A percentile compares a stretch with the other conserved stretches of the same genome.
Conservation (phyloP, 176 grass and related monocot species). For the Eragrostis curvula region DNA sequence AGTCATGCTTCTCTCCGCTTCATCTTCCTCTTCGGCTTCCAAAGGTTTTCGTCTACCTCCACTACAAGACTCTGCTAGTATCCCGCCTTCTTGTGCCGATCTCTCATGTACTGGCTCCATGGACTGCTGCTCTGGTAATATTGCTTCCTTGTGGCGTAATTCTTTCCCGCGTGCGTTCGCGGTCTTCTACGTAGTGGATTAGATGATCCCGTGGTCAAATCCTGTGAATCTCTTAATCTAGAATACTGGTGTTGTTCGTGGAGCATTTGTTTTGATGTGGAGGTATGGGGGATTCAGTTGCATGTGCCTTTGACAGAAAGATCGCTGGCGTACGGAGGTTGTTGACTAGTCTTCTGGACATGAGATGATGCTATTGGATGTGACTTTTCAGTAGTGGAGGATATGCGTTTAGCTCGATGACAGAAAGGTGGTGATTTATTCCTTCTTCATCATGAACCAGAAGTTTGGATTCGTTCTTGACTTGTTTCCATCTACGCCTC, state of each 20-base stretch:
- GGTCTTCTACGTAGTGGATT: neutral
- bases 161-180: conserved; percentile 18
- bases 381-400: neutral
- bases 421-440: neutral
- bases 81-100: neutral
- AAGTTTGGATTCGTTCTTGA: conserved; percentile 3
- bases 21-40: conserved; percentile 38
- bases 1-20: conserved; percentile 54
- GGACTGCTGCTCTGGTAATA: neutral
- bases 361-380: conserved; percentile 33
- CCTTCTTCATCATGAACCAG: neutral
- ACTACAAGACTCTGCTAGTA: neutral
- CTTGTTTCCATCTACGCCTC: neutral
- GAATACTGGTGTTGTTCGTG: neutral
- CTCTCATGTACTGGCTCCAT: neutral
- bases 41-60: conserved; percentile 40
- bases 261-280: conserved; percentile 39
- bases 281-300: conserved; percentile 12
- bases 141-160: neutral
- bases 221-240: neutral
- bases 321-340: neutral
- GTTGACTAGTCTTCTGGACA: conserved; percentile 33
- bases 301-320: conserved; percentile 8
- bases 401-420: neutral
- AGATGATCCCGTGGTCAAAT: neutral